These are phyloP conservation scores for Thraustotheca clavata DNA, from an alignment of 352 stramenopile species.

Conservation along the genomic window DNA sequence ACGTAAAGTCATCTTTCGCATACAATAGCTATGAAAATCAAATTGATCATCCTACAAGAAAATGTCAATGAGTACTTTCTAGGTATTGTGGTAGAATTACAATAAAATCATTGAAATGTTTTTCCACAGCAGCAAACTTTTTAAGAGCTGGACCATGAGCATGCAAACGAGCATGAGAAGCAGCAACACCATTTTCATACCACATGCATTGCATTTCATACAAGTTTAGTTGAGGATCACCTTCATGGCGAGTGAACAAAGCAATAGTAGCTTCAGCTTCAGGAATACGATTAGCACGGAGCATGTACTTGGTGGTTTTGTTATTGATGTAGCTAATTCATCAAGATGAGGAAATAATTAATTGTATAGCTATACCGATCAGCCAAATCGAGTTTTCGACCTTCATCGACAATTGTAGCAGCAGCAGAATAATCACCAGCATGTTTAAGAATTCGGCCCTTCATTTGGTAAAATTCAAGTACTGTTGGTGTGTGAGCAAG, in stretches of 20 bases:
- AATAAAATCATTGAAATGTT: constrained; percentile 97
- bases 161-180: constrained; percentile 47
- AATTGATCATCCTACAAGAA: constrained; percentile 91
- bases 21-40: constrained; percentile 98
- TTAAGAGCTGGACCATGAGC: constrained; percentile 87
- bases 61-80: too few species aligned
- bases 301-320: constrained; percentile 95
- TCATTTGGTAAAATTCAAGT: constrained; percentile 93
- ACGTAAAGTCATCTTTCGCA: constrained; percentile 96
- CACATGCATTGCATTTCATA: constrained; percentile 99
- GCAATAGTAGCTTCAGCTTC: constrained; percentile 92
- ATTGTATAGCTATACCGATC: constrained; percentile 51
- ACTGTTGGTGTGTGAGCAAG: constrained; percentile 86
- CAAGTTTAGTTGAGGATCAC: constrained; percentile 94
- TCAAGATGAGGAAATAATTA: background rate
- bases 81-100: background rate
- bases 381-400: constrained; percentile 90
- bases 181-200: constrained; percentile 93
- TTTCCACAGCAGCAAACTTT: constrained; percentile 91
- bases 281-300: constrained; percentile 88
- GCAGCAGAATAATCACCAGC: constrained; percentile 86
- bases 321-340: constrained; percentile 95
- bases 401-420: constrained; percentile 88
- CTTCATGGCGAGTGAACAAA: constrained; percentile 95
- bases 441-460: constrained; percentile 91